These are phyloP conservation scores for Clarireedia hainanense DNA, from an alignment of 2,329 filamentous ascomycete species.

Conservation along the genomic window DNA sequence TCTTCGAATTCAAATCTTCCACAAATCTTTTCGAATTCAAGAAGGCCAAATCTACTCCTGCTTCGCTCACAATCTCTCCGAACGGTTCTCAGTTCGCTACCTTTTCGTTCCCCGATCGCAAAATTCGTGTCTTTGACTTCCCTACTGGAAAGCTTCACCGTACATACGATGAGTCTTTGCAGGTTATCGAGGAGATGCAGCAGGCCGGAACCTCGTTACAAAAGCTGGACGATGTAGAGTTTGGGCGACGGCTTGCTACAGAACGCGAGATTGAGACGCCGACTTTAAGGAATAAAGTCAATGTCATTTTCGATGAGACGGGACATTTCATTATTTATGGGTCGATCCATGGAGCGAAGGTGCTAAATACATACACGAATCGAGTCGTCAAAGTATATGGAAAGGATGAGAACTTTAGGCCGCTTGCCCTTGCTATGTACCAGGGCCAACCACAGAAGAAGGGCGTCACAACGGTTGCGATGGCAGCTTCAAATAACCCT, in stretches of 20 bases:
- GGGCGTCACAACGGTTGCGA: constrained; percentile 84
- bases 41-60: constrained; percentile 80
- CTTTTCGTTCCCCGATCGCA: constrained; percentile 87
- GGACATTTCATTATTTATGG: constrained; percentile 93
- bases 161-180: constrained; percentile 90
- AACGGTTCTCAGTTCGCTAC: constrained; percentile 80
- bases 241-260: constrained; percentile 76
- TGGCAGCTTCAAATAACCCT: constrained; percentile 93
- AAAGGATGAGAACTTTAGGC: constrained; percentile 79
- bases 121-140: constrained; percentile 91
- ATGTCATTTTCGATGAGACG: constrained; percentile 92
- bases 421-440: constrained; percentile 78
- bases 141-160: constrained; percentile 78
- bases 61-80: constrained; percentile 77
- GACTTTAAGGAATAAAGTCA: constrained; percentile 60
- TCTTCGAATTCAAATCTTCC: constrained; percentile 88
- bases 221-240: constrained; percentile 83
- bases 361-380: constrained; percentile 93
- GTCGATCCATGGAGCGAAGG: constrained; percentile 85
- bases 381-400: constrained; percentile 85
- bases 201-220: constrained; percentile 78
- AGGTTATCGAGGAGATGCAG: constrained; percentile 88
- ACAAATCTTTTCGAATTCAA: constrained; percentile 97
- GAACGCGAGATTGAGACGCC: constrained; percentile 79
- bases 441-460: constrained; percentile 96